A percentile compares a stretch with the other conserved stretches of the same genome.
These are phyloP conservation scores for Drechslerella coelobrocha DNA, from an alignment of 2,329 filamentous ascomycete species.

Conservation along the genomic window DNA sequence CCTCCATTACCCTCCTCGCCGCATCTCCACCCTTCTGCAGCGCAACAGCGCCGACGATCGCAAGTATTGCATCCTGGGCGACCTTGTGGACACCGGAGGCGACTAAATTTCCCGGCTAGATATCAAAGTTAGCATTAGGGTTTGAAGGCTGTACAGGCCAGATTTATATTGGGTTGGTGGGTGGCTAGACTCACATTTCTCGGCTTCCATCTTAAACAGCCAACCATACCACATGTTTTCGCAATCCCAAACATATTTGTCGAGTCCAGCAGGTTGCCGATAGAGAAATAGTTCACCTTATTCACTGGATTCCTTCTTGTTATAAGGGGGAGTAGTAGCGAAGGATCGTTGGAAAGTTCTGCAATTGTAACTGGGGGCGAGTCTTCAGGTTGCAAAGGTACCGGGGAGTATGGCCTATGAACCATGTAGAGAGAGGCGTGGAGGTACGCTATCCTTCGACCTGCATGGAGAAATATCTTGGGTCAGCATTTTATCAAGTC, in stretches of 20 bases:
- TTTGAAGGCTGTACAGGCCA: background rate
- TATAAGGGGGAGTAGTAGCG: slow-evolving; percentile 73
- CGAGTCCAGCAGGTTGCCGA: slow-evolving; percentile 69
- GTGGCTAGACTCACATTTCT: slow-evolving; percentile 67
- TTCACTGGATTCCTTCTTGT: slow-evolving; percentile 62
- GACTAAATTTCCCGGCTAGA: slow-evolving; percentile 71
- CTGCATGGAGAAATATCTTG: slow-evolving; percentile 12
- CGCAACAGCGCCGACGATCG: slow-evolving; percentile 86
- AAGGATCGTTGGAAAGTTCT: slow-evolving; percentile 65
- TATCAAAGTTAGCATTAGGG: slow-evolving; percentile 16
- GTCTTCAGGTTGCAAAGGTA: slow-evolving; percentile 1
- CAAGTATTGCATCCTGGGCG: slow-evolving; percentile 77
- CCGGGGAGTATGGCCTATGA: slow-evolving; percentile 17
- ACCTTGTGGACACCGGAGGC: slow-evolving; percentile 77
- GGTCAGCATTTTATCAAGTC: slow-evolving; percentile 48
- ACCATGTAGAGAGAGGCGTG: slow-evolving; percentile 44
- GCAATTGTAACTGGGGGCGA: slow-evolving; percentile 55
- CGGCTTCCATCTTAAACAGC: slow-evolving; percentile 88
- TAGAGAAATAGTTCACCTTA: slow-evolving; percentile 70
- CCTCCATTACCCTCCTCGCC: slow-evolving; percentile 75
- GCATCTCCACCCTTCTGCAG: slow-evolving; percentile 82
- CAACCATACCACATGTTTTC: slow-evolving; percentile 71
- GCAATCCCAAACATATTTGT: slow-evolving; percentile 73
- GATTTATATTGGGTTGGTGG: background rate
- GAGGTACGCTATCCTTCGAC: slow-evolving; percentile 48